Base-by-base conservation (phyloP, 1,139 yeast species). In the Geotrichum klebahnii region DNA sequence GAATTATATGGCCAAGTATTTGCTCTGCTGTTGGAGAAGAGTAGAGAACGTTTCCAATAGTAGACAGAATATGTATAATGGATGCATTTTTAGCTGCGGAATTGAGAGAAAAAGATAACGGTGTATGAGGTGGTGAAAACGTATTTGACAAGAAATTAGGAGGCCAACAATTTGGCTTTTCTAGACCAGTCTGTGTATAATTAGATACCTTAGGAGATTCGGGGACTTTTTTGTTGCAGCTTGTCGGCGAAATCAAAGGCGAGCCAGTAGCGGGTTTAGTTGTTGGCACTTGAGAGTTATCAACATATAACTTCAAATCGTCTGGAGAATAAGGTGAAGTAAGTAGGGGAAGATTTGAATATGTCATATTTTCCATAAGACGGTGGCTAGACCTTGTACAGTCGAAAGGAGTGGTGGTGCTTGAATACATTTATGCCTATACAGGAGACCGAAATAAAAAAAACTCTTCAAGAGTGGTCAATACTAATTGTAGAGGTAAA, bases 1-100 rank as follows among this genome's bases (percentile, higher is more conserved):
- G 5, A 10, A 35, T 24, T 16, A 31, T 16, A 17, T 43, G 39
- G 8, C 46, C 46, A 8, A 43, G 31, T 10, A 20, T 8, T 12
- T 23, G 31, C 16, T 12, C 37, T 10, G 17, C 37, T 14, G 17
- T 10, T 32, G 38, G 39, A 14, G 46, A 32, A 5, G 39, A 34
- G 33, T 43, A 43, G 9, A 43, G 6, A 17, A 43, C 24, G 33
- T 24, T 33, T 4, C 19, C 46, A 14, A 33, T 34, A 4, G 46
- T 16, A 12, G 46, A 43, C 10, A 43, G 14, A 16, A 43, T 33
- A 33, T 32, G 28, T 14, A 43, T 19, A 5, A 38, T 34, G 4
- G 38, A 9, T 20, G 38, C 5, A 6, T 20, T 5, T 16, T 34
- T 17, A 9, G 38, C 23, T 4, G 20, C 38, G 16, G 38, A 17